Evolutionary conservation across 176 grass and related monocot genomes (phyloP), one percentile per base, ranked within the genome.

Genomic region (Cenchrus fungigraminus): DNA sequence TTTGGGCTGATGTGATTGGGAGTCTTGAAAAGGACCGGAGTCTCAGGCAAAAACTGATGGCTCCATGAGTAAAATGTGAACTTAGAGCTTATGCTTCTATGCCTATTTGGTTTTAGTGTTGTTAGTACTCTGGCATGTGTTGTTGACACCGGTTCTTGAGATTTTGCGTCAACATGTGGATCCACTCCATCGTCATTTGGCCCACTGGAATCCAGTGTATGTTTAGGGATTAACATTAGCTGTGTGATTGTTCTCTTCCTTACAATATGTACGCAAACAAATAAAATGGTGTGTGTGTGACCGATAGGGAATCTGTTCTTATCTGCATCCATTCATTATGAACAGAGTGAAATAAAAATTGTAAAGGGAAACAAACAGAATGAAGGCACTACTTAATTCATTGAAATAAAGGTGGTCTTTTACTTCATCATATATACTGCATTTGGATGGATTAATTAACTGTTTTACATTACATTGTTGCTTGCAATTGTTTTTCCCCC

Each of bases 1-100:
- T 86, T 54, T 79, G 17, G 14, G 74, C 53, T 74, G n/a, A 67
- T 79, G 44, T 50, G 68, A 74, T 78, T 50, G 13, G 13, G 44
- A 69, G 40, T 52, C 8, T 40, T 55, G 65, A 74, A 52, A 58
- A 76, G 14, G 20, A 76, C 60, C 22, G 60, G 61, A 60, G 11
- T 66, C 14, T 44, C 3, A 6, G 22, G 13, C 9, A n/a, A 65
- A 67, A 84, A 49, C 9, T 45, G 51, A 59, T 31, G 14, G 43
- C 54, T 22, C 17, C 53, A 19, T 22, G 4, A 59, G 53, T 40
- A 57, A 65, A 64, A 42, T 56, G 28, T 31, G 61, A 20, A 57
- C 44, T 32, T 10, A 55, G 5, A 42, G 58, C 52, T 13, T n/a
- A 71, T 79, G 25, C 44, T 71, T 63, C 17, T 70, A 51, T 14